Evolutionary conservation across 495 filamentous ascomycete species (phyloP).

Genomic region (Hapsidospora chrysogenum): DNA sequence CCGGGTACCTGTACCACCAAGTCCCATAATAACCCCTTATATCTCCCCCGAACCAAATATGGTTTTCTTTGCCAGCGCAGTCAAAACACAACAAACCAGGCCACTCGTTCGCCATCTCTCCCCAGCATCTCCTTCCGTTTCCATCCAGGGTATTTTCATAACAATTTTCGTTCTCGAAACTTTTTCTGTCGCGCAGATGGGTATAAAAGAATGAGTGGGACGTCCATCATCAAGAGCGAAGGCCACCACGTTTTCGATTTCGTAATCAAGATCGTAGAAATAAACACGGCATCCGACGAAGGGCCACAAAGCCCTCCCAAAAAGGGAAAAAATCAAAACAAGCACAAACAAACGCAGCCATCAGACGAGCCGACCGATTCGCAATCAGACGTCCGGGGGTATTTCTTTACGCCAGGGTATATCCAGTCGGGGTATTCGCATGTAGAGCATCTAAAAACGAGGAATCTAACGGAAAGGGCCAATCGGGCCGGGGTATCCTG

Average conservation of each 20-base stretch:
- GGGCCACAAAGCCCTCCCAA: not conserved
- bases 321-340: conserved; percentile 1
- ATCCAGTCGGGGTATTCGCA: conserved; percentile 38
- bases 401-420: conserved; percentile 37
- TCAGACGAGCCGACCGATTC: conserved; percentile 40
- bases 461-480: conserved; percentile 65
- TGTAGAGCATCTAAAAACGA: conserved; percentile 21
- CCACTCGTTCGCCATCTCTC: too few relatives aligned
- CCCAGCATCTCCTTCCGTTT: too few relatives aligned
- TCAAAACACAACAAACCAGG: too few relatives aligned
- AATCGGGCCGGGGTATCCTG: conserved; percentile 83
- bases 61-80: too few relatives aligned
- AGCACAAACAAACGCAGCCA: not conserved
- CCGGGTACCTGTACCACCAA: too few relatives aligned
- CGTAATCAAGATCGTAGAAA: too few relatives aligned
- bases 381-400: conserved; percentile 28
- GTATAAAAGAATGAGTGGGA: conserved; percentile 3
- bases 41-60: too few relatives aligned
- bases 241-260: too few relatives aligned
- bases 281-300: too few relatives aligned
- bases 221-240: conserved; percentile 2
- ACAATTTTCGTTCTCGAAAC: conserved; percentile 1
- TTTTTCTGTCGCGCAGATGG: conserved; percentile 1
- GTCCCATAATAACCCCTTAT: too few relatives aligned
- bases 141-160: conserved; percentile 3